Evolutionary conservation across 768 basidiomycete species (phyloP).

Genomic region (Termitomyces bulborhizus): DNA sequence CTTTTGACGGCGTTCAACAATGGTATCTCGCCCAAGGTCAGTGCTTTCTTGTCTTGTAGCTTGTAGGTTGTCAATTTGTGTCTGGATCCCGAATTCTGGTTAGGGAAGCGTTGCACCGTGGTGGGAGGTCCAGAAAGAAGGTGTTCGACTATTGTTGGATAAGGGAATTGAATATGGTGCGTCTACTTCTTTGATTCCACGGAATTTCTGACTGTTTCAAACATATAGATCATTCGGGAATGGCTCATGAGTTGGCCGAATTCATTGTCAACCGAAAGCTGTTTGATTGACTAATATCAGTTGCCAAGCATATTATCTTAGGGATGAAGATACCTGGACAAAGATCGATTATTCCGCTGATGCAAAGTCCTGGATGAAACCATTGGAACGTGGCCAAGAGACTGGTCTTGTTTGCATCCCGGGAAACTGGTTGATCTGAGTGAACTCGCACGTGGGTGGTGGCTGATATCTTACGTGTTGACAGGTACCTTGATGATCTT

Average conservation of each 20-base stretch:
- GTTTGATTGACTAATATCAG: conserved; percentile 15
- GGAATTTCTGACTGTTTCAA: not conserved
- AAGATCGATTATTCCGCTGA: conserved; percentile 59
- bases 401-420: conserved; percentile 59
- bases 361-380: conserved; percentile 72
- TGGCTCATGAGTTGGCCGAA: conserved; percentile 14
- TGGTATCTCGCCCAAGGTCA: conserved; percentile 45
- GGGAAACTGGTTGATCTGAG: conserved; percentile 50
- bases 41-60: not conserved
- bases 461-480: no score
- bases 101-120: conserved; percentile 66
- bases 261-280: not conserved
- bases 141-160: conserved; percentile 55
- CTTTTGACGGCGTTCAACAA: conserved; percentile 64
- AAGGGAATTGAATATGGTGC: conserved; percentile 72
- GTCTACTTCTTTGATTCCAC: not conserved
- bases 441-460: no score
- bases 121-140: conserved; percentile 75
- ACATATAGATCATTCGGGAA: conserved; percentile 6
- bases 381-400: conserved; percentile 53
- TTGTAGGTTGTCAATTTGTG: not conserved
- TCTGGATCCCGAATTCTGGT: not conserved
- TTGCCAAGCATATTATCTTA: conserved; percentile 62
- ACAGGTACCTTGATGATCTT: conserved; percentile 64
- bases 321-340: conserved; percentile 65